These are phyloP conservation scores for Termitomyces sp. DNA, from an alignment of 768 basidiomycete genomes.

Conservation along the genomic window DNA sequence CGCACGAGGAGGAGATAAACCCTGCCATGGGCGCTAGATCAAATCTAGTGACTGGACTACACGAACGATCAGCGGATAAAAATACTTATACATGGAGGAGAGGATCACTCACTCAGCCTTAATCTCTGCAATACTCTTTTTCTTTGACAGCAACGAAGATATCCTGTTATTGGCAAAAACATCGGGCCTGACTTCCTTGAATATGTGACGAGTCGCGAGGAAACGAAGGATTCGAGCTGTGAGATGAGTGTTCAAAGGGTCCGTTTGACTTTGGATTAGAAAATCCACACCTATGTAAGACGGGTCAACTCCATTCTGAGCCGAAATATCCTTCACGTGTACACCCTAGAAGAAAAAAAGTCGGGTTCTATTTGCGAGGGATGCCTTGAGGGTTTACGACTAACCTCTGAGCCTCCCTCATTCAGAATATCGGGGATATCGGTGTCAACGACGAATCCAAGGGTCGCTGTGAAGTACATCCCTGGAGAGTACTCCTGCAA, in stretches of 20 bases:
- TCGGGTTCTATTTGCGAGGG: constrained; percentile 6
- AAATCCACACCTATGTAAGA: constrained; percentile 27
- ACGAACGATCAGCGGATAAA: background rate
- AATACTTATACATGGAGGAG: background rate
- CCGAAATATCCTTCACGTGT: constrained; percentile 31
- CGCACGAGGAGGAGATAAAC: constrained; percentile 16
- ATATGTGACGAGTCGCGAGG: constrained; percentile 22
- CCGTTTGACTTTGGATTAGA: background rate
- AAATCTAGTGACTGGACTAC: constrained; percentile 17
- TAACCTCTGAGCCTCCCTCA: constrained; percentile 22
- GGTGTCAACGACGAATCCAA: constrained; percentile 23
- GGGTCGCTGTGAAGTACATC: constrained; percentile 14
- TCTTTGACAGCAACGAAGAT: constrained; percentile 26
- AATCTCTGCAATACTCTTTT: constrained; percentile 23
- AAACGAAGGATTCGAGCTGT: constrained; percentile 20
- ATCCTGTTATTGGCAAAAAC: constrained; percentile 23
- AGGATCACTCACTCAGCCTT: constrained; percentile 21
- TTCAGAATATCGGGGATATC: constrained; percentile 33
- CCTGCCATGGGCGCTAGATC: constrained; percentile 16
- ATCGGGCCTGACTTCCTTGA: constrained; percentile 21
- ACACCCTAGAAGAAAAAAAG: constrained; percentile 19
- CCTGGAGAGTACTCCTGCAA: constrained; percentile 10
- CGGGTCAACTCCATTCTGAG: constrained; percentile 22
- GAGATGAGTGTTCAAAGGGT: background rate
- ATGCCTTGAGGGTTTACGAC: background rate